Conservation (phyloP, 176 grass and related monocot species). For the Alopecurus myosuroides region DNA sequence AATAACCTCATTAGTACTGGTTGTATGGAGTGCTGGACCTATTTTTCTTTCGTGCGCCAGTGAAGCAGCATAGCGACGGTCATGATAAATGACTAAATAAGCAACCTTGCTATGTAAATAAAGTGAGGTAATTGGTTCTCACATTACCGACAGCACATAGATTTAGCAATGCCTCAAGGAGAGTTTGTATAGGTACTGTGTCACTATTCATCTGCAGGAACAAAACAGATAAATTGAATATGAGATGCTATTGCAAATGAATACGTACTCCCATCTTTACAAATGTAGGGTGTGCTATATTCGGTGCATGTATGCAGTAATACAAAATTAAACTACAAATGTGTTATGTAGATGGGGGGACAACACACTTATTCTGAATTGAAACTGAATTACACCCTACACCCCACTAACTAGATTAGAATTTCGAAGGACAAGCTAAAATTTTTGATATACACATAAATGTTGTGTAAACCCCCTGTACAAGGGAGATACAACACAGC, state of each 20-base stretch:
- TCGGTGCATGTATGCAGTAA: background rate
- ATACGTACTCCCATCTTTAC: background rate
- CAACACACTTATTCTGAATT: background rate
- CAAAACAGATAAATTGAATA: constrained; percentile 10
- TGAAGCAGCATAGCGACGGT: constrained; percentile 4
- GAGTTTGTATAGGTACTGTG: constrained; percentile 35
- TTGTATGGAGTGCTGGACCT: background rate
- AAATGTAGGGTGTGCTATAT: background rate
- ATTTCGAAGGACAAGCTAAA: background rate
- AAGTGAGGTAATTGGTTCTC: constrained; percentile 20
- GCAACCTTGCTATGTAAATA: constrained; percentile 12
- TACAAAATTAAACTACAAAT: background rate
- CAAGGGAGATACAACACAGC: background rate
- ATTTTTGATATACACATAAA: background rate
- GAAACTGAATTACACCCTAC: background rate
- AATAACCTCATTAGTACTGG: background rate
- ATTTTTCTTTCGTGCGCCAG: background rate
- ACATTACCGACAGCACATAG: constrained; percentile 69
- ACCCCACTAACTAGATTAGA: constrained; percentile 2
- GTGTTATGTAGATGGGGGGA: background rate
- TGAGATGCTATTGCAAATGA: constrained; percentile 17
- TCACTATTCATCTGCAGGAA: constrained; percentile 59
- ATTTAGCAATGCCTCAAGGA: constrained; percentile 76
- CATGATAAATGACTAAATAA: background rate
- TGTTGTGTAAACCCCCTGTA: background rate